These are phyloP conservation scores for Wickerhamiella vanderwaltii DNA, from an alignment of 805 yeast species.

Conservation along the genomic window DNA sequence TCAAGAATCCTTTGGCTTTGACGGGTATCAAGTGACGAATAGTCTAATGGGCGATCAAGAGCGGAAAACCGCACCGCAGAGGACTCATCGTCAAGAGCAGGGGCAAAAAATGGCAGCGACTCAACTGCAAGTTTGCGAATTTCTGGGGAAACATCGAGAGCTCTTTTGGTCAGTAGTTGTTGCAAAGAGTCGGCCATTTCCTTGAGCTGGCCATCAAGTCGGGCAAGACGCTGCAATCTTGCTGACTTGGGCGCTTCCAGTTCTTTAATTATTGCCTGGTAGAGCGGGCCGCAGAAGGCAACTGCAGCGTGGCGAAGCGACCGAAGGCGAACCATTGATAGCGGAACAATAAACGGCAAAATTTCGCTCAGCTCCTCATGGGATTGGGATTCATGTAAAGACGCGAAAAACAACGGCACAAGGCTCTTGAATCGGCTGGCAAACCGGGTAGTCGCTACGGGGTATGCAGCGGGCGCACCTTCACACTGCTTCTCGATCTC, in stretches of 20 bases:
- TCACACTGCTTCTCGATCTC: conserved; percentile 1
- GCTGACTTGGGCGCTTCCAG: not conserved
- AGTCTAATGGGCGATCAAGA: not conserved
- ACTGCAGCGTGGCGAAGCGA: conserved; percentile 17
- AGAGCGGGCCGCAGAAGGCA: not conserved
- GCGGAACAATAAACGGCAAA: conserved; percentile 6
- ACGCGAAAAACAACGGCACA: conserved; percentile 1
- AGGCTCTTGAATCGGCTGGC: conserved; percentile 11
- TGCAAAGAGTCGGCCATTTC: not conserved
- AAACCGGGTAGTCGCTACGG: conserved; percentile 8
- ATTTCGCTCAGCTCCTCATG: conserved; percentile 6
- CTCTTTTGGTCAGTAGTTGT: not conserved
- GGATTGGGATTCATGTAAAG: conserved; percentile 12
- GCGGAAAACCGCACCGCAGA: conserved; percentile 3
- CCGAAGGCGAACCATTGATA: conserved; percentile 13
- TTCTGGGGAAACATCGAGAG: conserved; percentile 3
- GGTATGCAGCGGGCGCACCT: conserved; percentile 14
- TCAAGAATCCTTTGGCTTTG: not conserved
- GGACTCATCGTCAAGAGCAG: conserved; percentile 2
- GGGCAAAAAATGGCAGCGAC: not conserved
- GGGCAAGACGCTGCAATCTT: not conserved
- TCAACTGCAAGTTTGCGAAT: conserved; percentile 2
- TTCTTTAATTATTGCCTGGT: not conserved
- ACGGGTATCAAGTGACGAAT: not conserved
- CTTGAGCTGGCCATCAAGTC: not conserved